These are phyloP conservation scores for Chaetomium olivaceum DNA, from an alignment of 2,329 filamentous ascomycete genomes.

Conservation along the genomic window DNA sequence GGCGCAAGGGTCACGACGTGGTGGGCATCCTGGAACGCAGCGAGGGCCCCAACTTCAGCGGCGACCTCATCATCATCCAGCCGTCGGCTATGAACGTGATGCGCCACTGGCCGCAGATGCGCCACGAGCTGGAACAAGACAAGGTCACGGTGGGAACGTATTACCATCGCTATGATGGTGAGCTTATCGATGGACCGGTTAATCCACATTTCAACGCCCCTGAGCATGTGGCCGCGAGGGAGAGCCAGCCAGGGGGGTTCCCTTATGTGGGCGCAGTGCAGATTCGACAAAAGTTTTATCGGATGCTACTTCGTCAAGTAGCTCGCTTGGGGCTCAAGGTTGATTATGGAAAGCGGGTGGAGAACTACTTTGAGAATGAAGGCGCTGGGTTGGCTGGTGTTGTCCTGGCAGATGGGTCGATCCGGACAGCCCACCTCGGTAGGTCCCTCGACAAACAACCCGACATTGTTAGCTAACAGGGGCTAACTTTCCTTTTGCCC, in stretches of 20 bases:
- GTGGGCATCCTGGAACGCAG: neutral
- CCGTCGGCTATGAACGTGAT: neutral
- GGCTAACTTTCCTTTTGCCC: too few relatives aligned
- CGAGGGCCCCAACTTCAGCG: neutral
- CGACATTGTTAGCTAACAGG: too few relatives aligned
- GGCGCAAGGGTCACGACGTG: neutral
- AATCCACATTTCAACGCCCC: neutral
- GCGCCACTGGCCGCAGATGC: neutral
- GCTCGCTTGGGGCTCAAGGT: neutral
- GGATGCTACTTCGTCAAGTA: neutral
- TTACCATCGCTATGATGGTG: neutral
- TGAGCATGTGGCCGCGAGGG: neutral
- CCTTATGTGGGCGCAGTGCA: neutral
- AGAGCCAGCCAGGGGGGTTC: neutral
- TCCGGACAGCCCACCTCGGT: neutral
- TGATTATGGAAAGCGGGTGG: neutral
- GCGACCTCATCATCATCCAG: conserved; percentile 1
- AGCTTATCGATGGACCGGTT: neutral
- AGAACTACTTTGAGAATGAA: neutral
- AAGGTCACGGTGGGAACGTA: neutral
- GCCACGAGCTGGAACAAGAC: neutral
- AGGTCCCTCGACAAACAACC: neutral
- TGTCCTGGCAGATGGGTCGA: neutral
- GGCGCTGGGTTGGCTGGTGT: neutral
- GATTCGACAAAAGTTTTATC: neutral